Evolutionary conservation across 2,329 filamentous ascomycete genomes (phyloP).

Genomic region (Xylogone sp.): DNA sequence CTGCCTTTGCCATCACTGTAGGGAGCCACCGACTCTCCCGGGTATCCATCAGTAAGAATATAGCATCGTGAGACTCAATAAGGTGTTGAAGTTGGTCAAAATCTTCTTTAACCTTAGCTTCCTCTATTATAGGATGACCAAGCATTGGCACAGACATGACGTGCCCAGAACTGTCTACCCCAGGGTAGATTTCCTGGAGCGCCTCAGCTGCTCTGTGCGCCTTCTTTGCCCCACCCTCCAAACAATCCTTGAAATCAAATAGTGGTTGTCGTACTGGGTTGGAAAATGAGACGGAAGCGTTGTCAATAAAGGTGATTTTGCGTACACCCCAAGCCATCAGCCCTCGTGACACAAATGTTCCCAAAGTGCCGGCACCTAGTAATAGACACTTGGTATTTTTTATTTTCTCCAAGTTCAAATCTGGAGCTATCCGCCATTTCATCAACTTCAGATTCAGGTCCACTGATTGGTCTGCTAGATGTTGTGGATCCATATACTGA

Average conservation of each 20-base stretch:
- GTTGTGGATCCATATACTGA: slow-evolving; percentile 88
- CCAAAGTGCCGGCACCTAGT: slow-evolving; percentile 87
- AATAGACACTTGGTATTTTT: slow-evolving; percentile 88
- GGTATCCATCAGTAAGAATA: slow-evolving; percentile 97
- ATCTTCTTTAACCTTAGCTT: slow-evolving; percentile 64
- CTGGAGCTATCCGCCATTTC: slow-evolving; percentile 95
- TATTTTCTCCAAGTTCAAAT: slow-evolving; percentile 80
- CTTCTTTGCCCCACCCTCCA: slow-evolving; percentile 80
- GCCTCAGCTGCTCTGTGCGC: slow-evolving; percentile 76
- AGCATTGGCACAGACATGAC: slow-evolving; percentile 91
- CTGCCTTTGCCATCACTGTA: slow-evolving; percentile 91
- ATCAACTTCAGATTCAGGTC: slow-evolving; percentile 97
- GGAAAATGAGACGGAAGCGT: slow-evolving; percentile 88
- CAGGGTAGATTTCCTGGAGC: slow-evolving; percentile 83
- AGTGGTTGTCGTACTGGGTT: slow-evolving; percentile 95
- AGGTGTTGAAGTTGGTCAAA: slow-evolving; percentile 72
- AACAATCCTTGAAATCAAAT: slow-evolving; percentile 85
- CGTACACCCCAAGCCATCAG: slow-evolving; percentile 93
- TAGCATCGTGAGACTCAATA: slow-evolving; percentile 80
- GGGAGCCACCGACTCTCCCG: slow-evolving; percentile 93
- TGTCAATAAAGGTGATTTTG: slow-evolving; percentile 95
- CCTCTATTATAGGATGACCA: slow-evolving; percentile 80
- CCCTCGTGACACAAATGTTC: slow-evolving; percentile 88
- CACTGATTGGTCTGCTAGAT: slow-evolving; percentile 87
- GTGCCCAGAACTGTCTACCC: slow-evolving; percentile 77